A percentile compares a stretch with the other conserved stretches of the same genome.
Evolutionary conservation across 1,284 basidiomycete genomes (phyloP).

Genomic region (Phellinidium pouzarii): DNA sequence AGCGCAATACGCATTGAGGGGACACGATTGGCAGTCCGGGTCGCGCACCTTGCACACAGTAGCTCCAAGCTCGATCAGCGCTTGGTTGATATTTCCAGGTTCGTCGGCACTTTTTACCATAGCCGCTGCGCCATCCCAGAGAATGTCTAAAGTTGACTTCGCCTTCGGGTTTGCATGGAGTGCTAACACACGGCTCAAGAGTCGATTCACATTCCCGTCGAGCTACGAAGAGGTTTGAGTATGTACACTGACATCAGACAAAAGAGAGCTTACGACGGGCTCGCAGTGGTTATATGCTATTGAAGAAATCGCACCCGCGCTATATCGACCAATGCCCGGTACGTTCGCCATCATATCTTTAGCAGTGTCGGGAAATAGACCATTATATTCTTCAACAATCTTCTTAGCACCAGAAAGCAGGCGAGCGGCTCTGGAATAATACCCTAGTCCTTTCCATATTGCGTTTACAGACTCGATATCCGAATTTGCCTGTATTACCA

Average conservation of each 20-base stretch:
- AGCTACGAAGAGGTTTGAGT: conserved; percentile 40
- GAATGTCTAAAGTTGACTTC: conserved; percentile 67
- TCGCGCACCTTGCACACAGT: conserved; percentile 84
- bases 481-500: conserved; percentile 45
- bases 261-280: conserved; percentile 60
- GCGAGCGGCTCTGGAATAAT: conserved; percentile 83
- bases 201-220: conserved; percentile 87
- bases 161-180: conserved; percentile 76
- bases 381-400: conserved; percentile 58
- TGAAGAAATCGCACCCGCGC: conserved; percentile 82
- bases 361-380: conserved; percentile 74
- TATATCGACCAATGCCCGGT: conserved; percentile 89
- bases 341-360: conserved; percentile 79
- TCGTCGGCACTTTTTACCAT: conserved; percentile 54
- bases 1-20: conserved; percentile 59
- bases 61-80: conserved; percentile 81
- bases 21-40: conserved; percentile 70
- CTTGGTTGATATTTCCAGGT: conserved; percentile 85
- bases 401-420: conserved; percentile 76
- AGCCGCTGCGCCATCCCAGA: conserved; percentile 74
- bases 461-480: conserved; percentile 83
- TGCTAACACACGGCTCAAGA: conserved; percentile 76
- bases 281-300: conserved; percentile 84
- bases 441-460: conserved; percentile 87
- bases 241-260: not conserved